Evolutionary conservation across 768 basidiomycete species (phyloP).

Genomic region (Mycena kentingensis): DNA sequence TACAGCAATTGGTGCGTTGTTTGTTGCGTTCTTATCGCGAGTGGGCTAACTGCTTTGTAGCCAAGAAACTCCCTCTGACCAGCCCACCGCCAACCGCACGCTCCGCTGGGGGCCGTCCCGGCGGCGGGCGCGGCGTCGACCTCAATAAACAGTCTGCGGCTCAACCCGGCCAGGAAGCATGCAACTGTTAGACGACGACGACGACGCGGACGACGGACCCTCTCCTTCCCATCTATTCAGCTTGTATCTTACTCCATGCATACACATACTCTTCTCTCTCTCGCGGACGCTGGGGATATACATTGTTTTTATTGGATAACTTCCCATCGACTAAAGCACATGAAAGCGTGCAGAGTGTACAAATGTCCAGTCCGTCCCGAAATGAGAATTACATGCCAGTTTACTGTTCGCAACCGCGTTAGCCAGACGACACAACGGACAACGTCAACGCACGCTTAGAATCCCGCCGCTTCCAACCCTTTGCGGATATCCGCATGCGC

Average conservation of each 20-base stretch:
- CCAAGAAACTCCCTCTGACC: constrained; percentile 86
- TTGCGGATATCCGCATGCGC: constrained; percentile 66
- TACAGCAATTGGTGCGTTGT: constrained; percentile 71
- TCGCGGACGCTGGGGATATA: constrained; percentile 44
- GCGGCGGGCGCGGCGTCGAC: constrained; percentile 71
- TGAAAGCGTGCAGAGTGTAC: background rate
- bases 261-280: constrained; percentile 25
- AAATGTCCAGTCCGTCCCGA: constrained; percentile 11
- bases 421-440: background rate
- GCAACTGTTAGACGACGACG: constrained; percentile 64
- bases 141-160: constrained; percentile 66
- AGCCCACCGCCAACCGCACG: constrained; percentile 67
- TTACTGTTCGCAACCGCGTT: no score
- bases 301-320: constrained; percentile 35
- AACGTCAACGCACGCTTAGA: constrained; percentile 37
- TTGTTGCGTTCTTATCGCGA: constrained; percentile 1
- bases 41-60: constrained; percentile 38
- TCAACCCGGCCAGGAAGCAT: constrained; percentile 60
- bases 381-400: constrained; percentile 9
- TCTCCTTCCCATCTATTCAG: constrained; percentile 29
- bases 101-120: constrained; percentile 51
- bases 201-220: constrained; percentile 16
- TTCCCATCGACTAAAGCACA: background rate
- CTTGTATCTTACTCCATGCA: constrained; percentile 34
- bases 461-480: constrained; percentile 69